Conservation (phyloP, 257 asterid species). For the Solanum lycopersicoides region DNA sequence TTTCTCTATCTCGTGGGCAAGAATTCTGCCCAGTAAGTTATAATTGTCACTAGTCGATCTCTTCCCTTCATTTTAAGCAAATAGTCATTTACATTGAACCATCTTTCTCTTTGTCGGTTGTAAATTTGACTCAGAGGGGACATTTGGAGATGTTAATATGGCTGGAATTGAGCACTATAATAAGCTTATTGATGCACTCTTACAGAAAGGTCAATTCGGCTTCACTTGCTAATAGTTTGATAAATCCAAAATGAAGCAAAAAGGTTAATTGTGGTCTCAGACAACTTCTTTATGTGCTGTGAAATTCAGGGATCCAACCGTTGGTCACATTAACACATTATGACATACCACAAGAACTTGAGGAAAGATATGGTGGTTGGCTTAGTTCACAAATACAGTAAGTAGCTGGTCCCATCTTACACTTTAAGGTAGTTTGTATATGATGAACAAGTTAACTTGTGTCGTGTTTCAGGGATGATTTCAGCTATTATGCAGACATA, state of each 20-base stretch:
- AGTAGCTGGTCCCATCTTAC: neutral
- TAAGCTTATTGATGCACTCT: constrained; percentile 47
- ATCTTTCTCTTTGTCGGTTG: neutral
- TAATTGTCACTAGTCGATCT: neutral
- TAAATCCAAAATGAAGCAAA: neutral
- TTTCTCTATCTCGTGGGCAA: neutral
- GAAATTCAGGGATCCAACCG: constrained; percentile 47
- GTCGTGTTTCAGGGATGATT: constrained; percentile 42
- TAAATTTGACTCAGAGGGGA: constrained; percentile 31
- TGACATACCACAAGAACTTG: constrained; percentile 71
- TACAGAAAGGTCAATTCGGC: constrained; percentile 23
- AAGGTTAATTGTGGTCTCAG: neutral
- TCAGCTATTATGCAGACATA: constrained; percentile 36
- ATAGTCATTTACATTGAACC: neutral
- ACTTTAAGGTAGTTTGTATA: neutral
- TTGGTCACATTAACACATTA: constrained; percentile 47
- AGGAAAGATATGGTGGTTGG: constrained; percentile 60
- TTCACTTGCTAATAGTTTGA: neutral
- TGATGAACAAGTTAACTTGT: neutral
- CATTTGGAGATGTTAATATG: constrained; percentile 39
- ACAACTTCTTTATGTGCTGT: neutral
- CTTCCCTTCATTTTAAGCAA: neutral
- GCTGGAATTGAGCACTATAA: constrained; percentile 47
- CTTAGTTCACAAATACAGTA: constrained; percentile 42
- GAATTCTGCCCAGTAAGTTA: neutral